phyloP scores from a whole-genome alignment of 2,329 filamentous ascomycete species.

The Sporothrix inflata region DNA sequence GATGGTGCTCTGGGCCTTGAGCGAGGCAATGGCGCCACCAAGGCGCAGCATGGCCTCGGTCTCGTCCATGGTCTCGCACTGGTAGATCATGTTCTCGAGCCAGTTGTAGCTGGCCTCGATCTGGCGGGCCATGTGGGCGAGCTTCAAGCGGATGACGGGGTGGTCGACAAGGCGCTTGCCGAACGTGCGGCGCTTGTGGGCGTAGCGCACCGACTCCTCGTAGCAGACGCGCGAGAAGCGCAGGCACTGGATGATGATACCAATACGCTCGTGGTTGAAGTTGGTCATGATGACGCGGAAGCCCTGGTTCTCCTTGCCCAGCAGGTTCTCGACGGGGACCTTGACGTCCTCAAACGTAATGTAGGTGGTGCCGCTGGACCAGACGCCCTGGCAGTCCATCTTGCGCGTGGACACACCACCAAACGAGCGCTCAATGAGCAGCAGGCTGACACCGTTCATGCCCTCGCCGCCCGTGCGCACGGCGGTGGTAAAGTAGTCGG shows the following conservation, averaged over 20 bases:
- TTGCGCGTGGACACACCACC: conserved; percentile 88
- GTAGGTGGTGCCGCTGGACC: conserved; percentile 93
- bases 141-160: conserved; percentile 95
- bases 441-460: conserved; percentile 89
- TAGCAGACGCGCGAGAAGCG: conserved; percentile 97
- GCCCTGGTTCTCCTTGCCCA: conserved; percentile 97
- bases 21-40: conserved; percentile 86
- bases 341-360: conserved; percentile 99
- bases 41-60: conserved; percentile 95
- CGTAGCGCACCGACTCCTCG: conserved; percentile 95
- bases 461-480: conserved; percentile 86
- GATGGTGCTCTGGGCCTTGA: conserved; percentile 91
- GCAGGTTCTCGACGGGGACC: conserved; percentile 97
- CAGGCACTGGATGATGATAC: conserved; percentile 96
- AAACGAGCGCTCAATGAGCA: conserved; percentile 84
- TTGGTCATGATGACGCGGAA: conserved; percentile 99
- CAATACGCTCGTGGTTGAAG: conserved; percentile 99
- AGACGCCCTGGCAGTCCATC: conserved; percentile 99
- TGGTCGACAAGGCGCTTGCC: conserved; percentile 96
- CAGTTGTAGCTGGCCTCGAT: conserved; percentile 97
- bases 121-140: conserved; percentile 97
- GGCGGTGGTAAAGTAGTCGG: conserved; percentile 96
- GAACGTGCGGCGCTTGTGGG: conserved; percentile 95
- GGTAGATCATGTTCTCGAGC: conserved; percentile 93
- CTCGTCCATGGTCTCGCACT: conserved; percentile 90